Base-by-base conservation (phyloP, 2,329 filamentous ascomycete species). In the Aspergillus flavus region DNA sequence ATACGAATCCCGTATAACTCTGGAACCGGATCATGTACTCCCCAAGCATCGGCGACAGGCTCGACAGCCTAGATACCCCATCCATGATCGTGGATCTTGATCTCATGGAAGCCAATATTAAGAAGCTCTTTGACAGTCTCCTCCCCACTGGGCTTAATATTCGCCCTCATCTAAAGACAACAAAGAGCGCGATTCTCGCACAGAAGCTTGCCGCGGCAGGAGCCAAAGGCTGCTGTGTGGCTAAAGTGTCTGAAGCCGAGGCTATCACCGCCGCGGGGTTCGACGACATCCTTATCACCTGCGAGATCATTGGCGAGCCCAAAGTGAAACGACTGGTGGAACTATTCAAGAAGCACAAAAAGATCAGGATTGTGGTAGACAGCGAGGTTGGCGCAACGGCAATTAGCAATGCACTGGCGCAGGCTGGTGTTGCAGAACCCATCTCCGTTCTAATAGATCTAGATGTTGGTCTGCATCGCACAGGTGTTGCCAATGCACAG, bases 11-110 rank as follows among this genome's bases (percentile, higher is more conserved):
- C 14, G 0, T 9, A 9, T n/a, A 6, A 7, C 1, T n/a, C 16
- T 41, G 14, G n/a, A 30, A 30, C 11, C 12, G 32, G 60, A 66
- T 32, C 19, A 76, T 75, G 76, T 82, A 83, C 68, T 55, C 69
- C 39, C 81, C 81, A 12, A 72, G 78, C 64, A 66, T 82, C 53
- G 82, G 83, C 60, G 79, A 83, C 64, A 63, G 64, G 14, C 64
- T 84, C 68, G 72, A 75, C 4, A 71, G 70, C 61, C 82, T 86
- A 50, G 84, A 86, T 68, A 86, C 84, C 0, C 84, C 84, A 1
- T 85, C 83, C 58, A 86, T 86, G 83, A 79, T 86, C 52, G 84
- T 85, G 53, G 80, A 86, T 58, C 78, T 86, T 11, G 79, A 82
- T 61, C 71, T 83, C 4, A 84, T 85, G 81, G 82, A 86, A 62